Base-by-base conservation (phyloP, 2,329 filamentous ascomycete genomes). In the Bipolaris cookei region DNA sequence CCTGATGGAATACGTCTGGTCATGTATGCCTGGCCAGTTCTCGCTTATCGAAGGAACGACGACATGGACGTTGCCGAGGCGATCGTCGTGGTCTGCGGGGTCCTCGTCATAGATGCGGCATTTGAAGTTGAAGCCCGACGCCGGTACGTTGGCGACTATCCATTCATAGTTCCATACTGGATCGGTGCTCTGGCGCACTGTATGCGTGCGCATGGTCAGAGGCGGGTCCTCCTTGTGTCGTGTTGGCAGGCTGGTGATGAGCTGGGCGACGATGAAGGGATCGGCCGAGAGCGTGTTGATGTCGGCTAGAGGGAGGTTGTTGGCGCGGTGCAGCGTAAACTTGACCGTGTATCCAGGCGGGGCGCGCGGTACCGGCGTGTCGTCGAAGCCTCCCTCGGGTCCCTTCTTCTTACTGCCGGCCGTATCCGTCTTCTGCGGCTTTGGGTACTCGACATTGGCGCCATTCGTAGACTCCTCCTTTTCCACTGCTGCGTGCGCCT, bases 61-160 rank as follows among this genome's bases (percentile, higher is more conserved):
- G 51, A 97, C 80, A 44, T 92, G 92, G 3, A 91, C 91, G 70
- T 95, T 96, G 10, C 94, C 94, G 18, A 98, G 83, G 23, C 91
- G 84, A 77, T 98, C 94, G 71, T 98, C 90, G 63, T 90, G 86
- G 73, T 97, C 91, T 1, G 88, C 86, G 32, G 88, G 87, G 76
- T 98, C 94, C 75, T 98, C 94, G 70, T 98, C 94, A 77, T 93
- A 96, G 16, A 98, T 78, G 51, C 91, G 85, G 59, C 91, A 92
- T 74, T 97, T 97, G 65, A 98, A 83, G 54, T 83, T 84, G 78
- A 97, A 96, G 3, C 93, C 93, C 0, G 84, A 86, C 0, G 88
- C 81, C 0, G 94, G 93, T 1, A 97, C 84, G 65, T 97, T 96
- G 59, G 91, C 91, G 21, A 98, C 89, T 20, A 92, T 83, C 94